A percentile compares a stretch with the other conserved stretches of the same genome.
Conservation (phyloP, 2,329 filamentous ascomycete species). For the Alternaria dauci region DNA sequence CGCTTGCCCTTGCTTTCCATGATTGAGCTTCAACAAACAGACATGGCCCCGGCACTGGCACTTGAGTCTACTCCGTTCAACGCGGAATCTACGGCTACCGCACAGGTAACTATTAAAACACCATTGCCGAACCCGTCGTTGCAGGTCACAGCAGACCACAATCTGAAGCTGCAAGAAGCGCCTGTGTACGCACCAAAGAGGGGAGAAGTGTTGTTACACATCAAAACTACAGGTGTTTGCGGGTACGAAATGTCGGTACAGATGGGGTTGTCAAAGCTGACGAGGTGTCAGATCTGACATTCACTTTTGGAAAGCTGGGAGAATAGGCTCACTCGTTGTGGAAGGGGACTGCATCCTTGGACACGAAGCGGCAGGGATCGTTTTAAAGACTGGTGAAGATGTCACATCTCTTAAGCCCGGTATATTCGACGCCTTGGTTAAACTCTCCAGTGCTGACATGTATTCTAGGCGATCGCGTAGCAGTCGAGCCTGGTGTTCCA, state of each 20-base stretch:
- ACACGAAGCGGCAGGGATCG: constrained; percentile 70
- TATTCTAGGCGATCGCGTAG: constrained; percentile 66
- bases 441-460: neutral
- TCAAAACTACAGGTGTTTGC: constrained; percentile 71
- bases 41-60: constrained; percentile 3
- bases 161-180: constrained; percentile 64
- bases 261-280: constrained; percentile 1
- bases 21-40: constrained; percentile 10
- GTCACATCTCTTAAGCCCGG: constrained; percentile 62
- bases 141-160: constrained; percentile 68
- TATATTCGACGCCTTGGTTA: constrained; percentile 20
- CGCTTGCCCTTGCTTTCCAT: neutral
- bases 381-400: constrained; percentile 64
- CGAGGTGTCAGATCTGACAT: constrained; percentile 64
- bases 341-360: constrained; percentile 71
- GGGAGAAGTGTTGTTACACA: constrained; percentile 67
- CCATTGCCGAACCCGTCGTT: constrained; percentile 62
- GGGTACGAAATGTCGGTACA: constrained; percentile 54
- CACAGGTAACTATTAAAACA: constrained; percentile 27
- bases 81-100: constrained; percentile 21
- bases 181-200: constrained; percentile 63
- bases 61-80: neutral
- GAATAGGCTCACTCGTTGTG: constrained; percentile 69
- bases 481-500: constrained; percentile 71
- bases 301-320: constrained; percentile 72